Conservation (phyloP, 129 eudicot genomes). For the Glebionis coronaria region DNA sequence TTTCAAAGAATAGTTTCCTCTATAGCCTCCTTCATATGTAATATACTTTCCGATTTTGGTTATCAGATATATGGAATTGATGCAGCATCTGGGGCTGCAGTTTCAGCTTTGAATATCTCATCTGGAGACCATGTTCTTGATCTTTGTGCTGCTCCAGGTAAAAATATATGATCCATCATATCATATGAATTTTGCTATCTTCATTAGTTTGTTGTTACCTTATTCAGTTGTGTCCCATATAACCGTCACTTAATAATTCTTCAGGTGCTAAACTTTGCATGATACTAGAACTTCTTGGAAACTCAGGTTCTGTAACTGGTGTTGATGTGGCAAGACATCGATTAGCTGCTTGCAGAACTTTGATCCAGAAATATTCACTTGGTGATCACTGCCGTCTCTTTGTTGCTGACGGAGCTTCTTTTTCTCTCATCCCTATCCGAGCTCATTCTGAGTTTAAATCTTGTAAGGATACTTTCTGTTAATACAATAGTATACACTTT, state of each 20-base stretch:
- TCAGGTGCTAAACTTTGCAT: slow-evolving; percentile 97
- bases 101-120: slow-evolving; percentile 58
- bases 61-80: no score
- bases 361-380: slow-evolving; percentile 70
- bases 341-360: slow-evolving; percentile 86
- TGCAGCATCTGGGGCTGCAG: slow-evolving; percentile 87
- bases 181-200: neutral
- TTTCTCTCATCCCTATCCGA: slow-evolving; percentile 62
- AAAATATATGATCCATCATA: neutral
- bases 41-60: no score
- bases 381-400: slow-evolving; percentile 89
- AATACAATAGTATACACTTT: no score
- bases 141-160: slow-evolving; percentile 99
- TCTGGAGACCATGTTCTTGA: slow-evolving; percentile 84
- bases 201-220: neutral
- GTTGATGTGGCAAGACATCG: slow-evolving; percentile 92
- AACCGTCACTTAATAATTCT: slow-evolving; percentile 9
- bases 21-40: no score
- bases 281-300: slow-evolving; percentile 80
- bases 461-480: slow-evolving; percentile 29
- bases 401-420: slow-evolving; percentile 89
- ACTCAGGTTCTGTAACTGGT: slow-evolving; percentile 93
- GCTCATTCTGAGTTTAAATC: slow-evolving; percentile 30
- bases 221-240: neutral
- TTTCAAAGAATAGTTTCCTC: no score